Percentiles rank a stretch among this genome's conserved stretches.
Evolutionary conservation across 257 asterid genomes (phyloP).

Genomic region (Solanum paucissectum): DNA sequence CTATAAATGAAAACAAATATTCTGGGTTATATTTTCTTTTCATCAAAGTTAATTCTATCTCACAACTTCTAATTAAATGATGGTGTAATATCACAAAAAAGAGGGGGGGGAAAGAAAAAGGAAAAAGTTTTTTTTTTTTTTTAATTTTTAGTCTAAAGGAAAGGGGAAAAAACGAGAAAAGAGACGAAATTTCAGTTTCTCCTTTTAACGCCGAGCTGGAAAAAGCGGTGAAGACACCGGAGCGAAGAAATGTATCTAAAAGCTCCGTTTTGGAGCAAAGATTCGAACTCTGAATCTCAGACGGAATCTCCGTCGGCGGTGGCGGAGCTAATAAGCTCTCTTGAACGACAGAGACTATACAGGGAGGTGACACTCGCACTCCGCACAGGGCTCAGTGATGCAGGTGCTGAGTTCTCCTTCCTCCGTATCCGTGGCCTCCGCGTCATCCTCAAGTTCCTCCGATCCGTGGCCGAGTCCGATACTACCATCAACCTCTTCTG

Average conservation of each 20-base stretch:
- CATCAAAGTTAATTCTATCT: too few species aligned
- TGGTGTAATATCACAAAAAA: neutral
- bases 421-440: conserved; percentile 79
- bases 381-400: conserved; percentile 74
- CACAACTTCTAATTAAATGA: neutral
- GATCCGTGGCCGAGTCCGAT: conserved; percentile 73
- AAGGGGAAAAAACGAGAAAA: neutral
- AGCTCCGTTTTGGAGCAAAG: conserved; percentile 79
- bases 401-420: conserved; percentile 87
- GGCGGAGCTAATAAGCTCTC: conserved; percentile 63
- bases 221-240: neutral
- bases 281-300: conserved; percentile 26
- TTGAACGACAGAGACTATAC: conserved; percentile 64
- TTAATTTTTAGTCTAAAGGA: neutral
- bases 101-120: too few species aligned
- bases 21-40: neutral
- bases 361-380: conserved; percentile 90
- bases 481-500: conserved; percentile 57
- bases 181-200: neutral
- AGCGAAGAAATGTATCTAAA: conserved; percentile 51
- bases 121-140: too few species aligned
- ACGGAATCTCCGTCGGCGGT: conserved; percentile 49
- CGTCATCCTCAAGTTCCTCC: conserved; percentile 75
- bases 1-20: too few species aligned
- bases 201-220: neutral